phyloP scores from a whole-genome alignment of 768 basidiomycete genomes.

The Nevesoporus exiguus region DNA sequence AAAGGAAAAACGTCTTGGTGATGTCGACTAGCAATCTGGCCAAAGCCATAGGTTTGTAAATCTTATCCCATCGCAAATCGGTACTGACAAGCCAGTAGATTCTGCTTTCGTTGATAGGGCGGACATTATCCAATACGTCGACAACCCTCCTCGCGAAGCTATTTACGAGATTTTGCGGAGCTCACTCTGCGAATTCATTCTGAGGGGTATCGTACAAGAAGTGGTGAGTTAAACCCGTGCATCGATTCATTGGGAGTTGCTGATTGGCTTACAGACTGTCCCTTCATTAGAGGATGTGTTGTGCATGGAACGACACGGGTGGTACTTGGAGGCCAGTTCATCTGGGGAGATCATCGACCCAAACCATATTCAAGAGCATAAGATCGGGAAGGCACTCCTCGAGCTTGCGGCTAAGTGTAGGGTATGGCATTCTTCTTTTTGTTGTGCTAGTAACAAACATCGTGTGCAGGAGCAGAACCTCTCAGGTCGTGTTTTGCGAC shows the following conservation, averaged over 20 bases:
- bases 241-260: background rate
- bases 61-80: background rate
- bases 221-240: conserved; percentile 44
- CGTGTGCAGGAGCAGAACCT: conserved; percentile 60
- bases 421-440: conserved; percentile 44
- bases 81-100: conserved; percentile 45
- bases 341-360: conserved; percentile 17
- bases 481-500: conserved; percentile 88
- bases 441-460: conserved; percentile 1
- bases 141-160: conserved; percentile 85
- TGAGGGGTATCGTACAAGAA: conserved; percentile 62
- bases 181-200: conserved; percentile 77
- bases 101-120: conserved; percentile 95
- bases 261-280: conserved; percentile 44
- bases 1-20: conserved; percentile 89
- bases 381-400: conserved; percentile 55
- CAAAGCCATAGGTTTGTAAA: conserved; percentile 79
- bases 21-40: conserved; percentile 96
- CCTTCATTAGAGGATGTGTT: conserved; percentile 56
- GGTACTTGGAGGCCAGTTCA: conserved; percentile 1
- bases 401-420: conserved; percentile 73
- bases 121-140: conserved; percentile 93
- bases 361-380: conserved; percentile 48
- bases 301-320: conserved; percentile 17
- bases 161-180: conserved; percentile 89